Percentiles rank a stretch among this genome's conserved stretches.
Conservation (phyloP, 495 filamentous ascomycete species). For the Aspergillus panamensis region DNA sequence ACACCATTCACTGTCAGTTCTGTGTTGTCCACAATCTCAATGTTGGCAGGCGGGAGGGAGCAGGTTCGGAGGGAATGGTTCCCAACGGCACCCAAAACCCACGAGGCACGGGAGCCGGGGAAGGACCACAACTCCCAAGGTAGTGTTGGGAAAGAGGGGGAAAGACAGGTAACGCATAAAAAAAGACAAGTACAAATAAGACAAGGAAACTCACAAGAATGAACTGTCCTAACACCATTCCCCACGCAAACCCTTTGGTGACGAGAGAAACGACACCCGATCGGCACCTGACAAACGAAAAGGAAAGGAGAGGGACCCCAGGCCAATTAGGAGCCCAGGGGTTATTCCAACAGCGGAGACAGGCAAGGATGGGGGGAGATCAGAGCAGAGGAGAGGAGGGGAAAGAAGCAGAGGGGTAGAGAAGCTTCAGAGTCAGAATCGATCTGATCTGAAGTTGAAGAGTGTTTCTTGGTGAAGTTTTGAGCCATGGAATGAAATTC, state of each 20-base stretch:
- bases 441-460: neutral
- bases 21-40: constrained; percentile 14
- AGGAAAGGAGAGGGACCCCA: constrained; percentile 14
- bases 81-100: constrained; percentile 8
- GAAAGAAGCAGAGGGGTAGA: neutral
- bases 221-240: constrained; percentile 14
- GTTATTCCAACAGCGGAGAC: constrained; percentile 2
- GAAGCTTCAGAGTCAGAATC: neutral
- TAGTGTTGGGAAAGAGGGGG: neutral
- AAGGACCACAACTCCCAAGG: constrained; percentile 3
- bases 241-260: constrained; percentile 25
- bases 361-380: constrained; percentile 17
- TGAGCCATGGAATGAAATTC: neutral
- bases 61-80: constrained; percentile 10
- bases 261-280: constrained; percentile 19
- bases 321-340: neutral
- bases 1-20: constrained; percentile 20
- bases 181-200: neutral
- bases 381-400: constrained; percentile 7
- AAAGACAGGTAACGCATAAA: neutral
- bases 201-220: constrained; percentile 15
- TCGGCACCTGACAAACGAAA: constrained; percentile 20
- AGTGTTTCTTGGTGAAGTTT: neutral
- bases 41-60: constrained; percentile 19
- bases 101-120: constrained; percentile 10